Evolutionary conservation across 768 basidiomycete species (phyloP), one percentile per base, ranked within the genome.

Genomic region (Lactifluus subvellereus): DNA sequence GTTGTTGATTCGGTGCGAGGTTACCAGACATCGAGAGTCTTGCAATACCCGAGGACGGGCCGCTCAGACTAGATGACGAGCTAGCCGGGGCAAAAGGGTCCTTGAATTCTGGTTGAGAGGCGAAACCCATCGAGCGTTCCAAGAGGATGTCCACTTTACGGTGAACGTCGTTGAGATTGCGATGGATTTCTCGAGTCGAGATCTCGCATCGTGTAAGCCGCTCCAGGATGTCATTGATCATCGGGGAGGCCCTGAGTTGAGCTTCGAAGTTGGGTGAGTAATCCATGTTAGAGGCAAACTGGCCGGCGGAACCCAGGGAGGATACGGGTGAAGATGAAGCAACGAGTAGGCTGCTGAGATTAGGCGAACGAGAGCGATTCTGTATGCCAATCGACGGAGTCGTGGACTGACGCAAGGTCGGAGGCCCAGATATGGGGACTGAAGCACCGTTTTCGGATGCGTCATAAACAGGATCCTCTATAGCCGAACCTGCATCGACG

Each of bases 61-160:
- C 66, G 54, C 61, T 55, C 27, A 68, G 56, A 61, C 40, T 60
- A 51, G 52, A 37, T 22, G 70, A 60, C 33, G 72, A 64, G 59
- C 74, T 76, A 30, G 73, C 53, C 7, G 82, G 71, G 37, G 88
- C 84, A 69, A 92, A 92, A 0, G 90, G 90, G 70, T 91, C 85
- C 71, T 88, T 87, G 78, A 91, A 92, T 68, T 91, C 89, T n/a
- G 87, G 87, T 61, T 67, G 69, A 54, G 63, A 69, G 47, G 67
- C 65, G 38, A 72, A 68, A 50, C 75, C 77, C 57, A 88, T 71
- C 11, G 84, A 80, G 32, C 86, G 83, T 64, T 92, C 89, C 33
- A 93, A 77, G 58, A 94, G 78, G 16, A 91, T 69, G 70, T 87
- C 84, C 63, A 93, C 82, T 76, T 93, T 94, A 71, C 84, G 85